phyloP scores from a whole-genome alignment of 352 stramenopile species.

The Pythium aristosporum region DNA sequence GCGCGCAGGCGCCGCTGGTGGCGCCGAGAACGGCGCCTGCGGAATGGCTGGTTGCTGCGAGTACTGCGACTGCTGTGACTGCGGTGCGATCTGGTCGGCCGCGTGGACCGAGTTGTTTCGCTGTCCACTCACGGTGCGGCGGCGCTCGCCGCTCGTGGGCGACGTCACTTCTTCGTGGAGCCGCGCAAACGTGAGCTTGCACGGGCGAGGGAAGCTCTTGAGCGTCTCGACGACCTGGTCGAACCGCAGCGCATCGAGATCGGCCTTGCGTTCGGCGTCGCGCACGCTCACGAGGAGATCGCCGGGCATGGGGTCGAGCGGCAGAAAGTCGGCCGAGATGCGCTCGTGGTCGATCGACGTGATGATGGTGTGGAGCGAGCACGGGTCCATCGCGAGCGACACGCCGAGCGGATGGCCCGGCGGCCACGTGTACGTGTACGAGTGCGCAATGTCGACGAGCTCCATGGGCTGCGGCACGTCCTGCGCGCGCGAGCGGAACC shows the following conservation, averaged over 20 bases:
- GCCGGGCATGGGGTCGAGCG: slow-evolving; percentile 49
- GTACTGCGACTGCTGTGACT: not conserved
- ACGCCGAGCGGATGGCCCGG: slow-evolving; percentile 53
- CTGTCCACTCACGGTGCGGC: slow-evolving; percentile 5
- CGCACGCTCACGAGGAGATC: slow-evolving; percentile 64
- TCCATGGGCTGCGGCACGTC: slow-evolving; percentile 39
- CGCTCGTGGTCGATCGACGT: slow-evolving; percentile 58
- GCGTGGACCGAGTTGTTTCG: not conserved
- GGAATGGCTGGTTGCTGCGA: not conserved
- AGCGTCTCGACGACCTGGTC: slow-evolving; percentile 62
- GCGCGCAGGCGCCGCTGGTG: not conserved
- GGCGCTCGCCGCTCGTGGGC: slow-evolving; percentile 2
- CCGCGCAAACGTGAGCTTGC: slow-evolving; percentile 59
- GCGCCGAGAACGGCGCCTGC: slow-evolving; percentile 4
- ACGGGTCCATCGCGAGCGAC: slow-evolving; percentile 79
- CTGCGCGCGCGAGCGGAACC: slow-evolving; percentile 57
- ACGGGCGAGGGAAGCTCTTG: slow-evolving; percentile 49
- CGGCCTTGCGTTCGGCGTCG: slow-evolving; percentile 22
- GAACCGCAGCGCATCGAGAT: slow-evolving; percentile 65
- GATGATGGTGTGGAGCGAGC: slow-evolving; percentile 66
- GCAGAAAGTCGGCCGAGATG: slow-evolving; percentile 56
- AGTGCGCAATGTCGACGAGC: slow-evolving; percentile 39
- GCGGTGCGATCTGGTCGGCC: not conserved
- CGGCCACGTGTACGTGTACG: slow-evolving; percentile 60
- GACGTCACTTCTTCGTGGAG: slow-evolving; percentile 34